These are phyloP conservation scores for Solanum arcanum DNA, from an alignment of 257 asterid genomes.

Conservation along the genomic window DNA sequence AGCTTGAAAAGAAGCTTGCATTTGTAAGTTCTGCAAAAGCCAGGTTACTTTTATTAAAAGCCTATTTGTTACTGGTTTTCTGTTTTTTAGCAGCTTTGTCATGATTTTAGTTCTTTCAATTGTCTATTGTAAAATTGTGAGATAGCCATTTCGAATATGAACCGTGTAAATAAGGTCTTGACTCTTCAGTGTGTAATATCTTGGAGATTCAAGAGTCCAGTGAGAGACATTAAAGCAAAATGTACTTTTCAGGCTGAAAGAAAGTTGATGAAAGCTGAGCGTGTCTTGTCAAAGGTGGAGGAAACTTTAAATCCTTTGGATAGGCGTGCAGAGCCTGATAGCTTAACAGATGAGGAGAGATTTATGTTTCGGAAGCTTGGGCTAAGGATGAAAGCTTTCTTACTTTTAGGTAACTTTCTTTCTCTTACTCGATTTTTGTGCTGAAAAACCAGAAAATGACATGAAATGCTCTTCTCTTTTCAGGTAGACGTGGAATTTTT, in stretches of 20 bases:
- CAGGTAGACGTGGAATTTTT: constrained; percentile 98
- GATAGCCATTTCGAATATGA: neutral
- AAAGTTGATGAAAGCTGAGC: constrained; percentile 64
- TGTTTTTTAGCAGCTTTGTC: neutral
- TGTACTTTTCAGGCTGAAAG: constrained; percentile 56
- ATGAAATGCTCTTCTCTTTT: constrained; percentile 5
- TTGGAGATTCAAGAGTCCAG: neutral
- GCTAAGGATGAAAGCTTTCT: constrained; percentile 90
- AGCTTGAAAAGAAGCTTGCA: constrained; percentile 71
- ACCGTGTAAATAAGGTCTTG: no score
- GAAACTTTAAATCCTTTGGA: constrained; percentile 58
- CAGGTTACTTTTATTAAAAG: neutral
- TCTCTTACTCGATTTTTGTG: neutral
- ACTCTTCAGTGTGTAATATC: neutral
- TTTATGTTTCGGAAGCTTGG: constrained; percentile 99
- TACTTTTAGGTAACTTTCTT: constrained; percentile 66
- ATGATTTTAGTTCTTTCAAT: neutral
- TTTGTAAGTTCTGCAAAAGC: constrained; percentile 38
- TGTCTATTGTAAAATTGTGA: neutral
- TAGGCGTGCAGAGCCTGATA: constrained; percentile 47
- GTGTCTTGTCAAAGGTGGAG: constrained; percentile 76
- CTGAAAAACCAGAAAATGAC: neutral
- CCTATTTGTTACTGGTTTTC: neutral
- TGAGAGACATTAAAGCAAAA: neutral
- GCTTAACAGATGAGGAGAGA: constrained; percentile 85